These are phyloP conservation scores for Fusarium siculi DNA, from an alignment of 2,329 filamentous ascomycete species.

Conservation along the genomic window DNA sequence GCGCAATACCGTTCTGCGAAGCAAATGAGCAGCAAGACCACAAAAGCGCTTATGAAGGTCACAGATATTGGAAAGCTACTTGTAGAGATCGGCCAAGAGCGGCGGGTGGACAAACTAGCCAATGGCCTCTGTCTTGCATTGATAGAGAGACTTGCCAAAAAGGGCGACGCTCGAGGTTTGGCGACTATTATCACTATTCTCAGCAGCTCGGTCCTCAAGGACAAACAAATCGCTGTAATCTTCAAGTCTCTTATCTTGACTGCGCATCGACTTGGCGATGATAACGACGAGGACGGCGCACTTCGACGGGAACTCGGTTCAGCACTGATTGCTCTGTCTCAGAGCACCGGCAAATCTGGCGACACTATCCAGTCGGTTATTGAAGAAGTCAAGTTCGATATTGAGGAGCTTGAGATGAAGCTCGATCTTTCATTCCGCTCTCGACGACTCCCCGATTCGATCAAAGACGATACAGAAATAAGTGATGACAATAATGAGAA, in stretches of 20 bases:
- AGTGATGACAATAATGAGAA: slow-evolving; percentile 39
- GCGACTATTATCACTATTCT: slow-evolving; percentile 71
- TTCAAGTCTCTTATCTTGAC: slow-evolving; percentile 73
- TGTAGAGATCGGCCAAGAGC: slow-evolving; percentile 70
- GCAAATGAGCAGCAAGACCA: slow-evolving; percentile 75
- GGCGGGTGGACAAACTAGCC: slow-evolving; percentile 75
- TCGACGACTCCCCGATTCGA: slow-evolving; percentile 59
- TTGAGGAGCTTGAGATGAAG: slow-evolving; percentile 79
- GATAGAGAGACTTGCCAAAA: slow-evolving; percentile 70
- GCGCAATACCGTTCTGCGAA: slow-evolving; percentile 80
- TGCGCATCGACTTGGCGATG: slow-evolving; percentile 67
- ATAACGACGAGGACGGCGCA: slow-evolving; percentile 63
- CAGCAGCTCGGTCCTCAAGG: slow-evolving; percentile 67
- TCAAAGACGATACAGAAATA: slow-evolving; percentile 59
- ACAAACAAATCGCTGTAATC: slow-evolving; percentile 71
- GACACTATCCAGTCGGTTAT: slow-evolving; percentile 75
- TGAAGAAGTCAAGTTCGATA: slow-evolving; percentile 74
- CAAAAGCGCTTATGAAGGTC: slow-evolving; percentile 74
- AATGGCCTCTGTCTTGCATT: slow-evolving; percentile 76
- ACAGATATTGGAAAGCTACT: slow-evolving; percentile 69
- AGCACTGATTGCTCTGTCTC: slow-evolving; percentile 73
- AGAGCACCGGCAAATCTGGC: slow-evolving; percentile 66
- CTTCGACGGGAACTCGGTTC: slow-evolving; percentile 73
- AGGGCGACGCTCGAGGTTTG: slow-evolving; percentile 66
- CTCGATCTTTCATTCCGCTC: slow-evolving; percentile 76